Evolutionary conservation across 208 protist genomes (phyloP).

Genomic region (Trypanosoma vivax): DNA sequence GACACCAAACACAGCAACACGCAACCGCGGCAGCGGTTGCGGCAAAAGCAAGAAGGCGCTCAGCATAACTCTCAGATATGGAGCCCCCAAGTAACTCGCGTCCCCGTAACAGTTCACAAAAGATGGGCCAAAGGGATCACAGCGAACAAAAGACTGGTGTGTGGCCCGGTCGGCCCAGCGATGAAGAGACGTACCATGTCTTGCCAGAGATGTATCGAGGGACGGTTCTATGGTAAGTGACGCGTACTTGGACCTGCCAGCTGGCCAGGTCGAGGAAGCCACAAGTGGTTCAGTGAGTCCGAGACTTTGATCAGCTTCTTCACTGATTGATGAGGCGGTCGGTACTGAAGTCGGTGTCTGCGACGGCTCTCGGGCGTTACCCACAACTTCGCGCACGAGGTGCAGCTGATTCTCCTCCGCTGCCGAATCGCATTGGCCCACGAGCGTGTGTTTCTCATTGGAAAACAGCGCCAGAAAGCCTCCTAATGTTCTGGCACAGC

Average conservation of each 20-base stretch:
- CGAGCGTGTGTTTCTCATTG: slow-evolving; percentile 15
- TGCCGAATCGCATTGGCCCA: neutral
- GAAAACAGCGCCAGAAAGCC: slow-evolving; percentile 17
- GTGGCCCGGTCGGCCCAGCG: slow-evolving; percentile 54
- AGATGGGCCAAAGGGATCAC: slow-evolving; percentile 38
- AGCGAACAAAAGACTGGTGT: slow-evolving; percentile 75
- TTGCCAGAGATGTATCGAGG: neutral
- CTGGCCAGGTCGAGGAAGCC: slow-evolving; percentile 46
- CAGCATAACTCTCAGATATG: slow-evolving; percentile 78
- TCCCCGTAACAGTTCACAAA: slow-evolving; percentile 54
- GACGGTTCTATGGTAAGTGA: slow-evolving; percentile 63
- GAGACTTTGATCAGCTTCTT: neutral
- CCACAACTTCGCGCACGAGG: slow-evolving; percentile 20
- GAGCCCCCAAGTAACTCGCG: slow-evolving; percentile 55
- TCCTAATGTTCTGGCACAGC: neutral
- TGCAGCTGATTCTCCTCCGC: slow-evolving; percentile 11
- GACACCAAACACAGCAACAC: slow-evolving; percentile 71
- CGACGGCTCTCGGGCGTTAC: slow-evolving; percentile 9
- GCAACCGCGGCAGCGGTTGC: slow-evolving; percentile 25
- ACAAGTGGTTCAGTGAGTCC: slow-evolving; percentile 4
- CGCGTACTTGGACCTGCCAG: slow-evolving; percentile 56
- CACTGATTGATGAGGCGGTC: neutral
- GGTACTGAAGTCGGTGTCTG: neutral
- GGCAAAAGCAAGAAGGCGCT: slow-evolving; percentile 64
- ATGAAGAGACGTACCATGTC: slow-evolving; percentile 22